Evolutionary conservation across 2,329 filamentous ascomycete genomes (phyloP).

Genomic region (Alternaria conjuncta): DNA sequence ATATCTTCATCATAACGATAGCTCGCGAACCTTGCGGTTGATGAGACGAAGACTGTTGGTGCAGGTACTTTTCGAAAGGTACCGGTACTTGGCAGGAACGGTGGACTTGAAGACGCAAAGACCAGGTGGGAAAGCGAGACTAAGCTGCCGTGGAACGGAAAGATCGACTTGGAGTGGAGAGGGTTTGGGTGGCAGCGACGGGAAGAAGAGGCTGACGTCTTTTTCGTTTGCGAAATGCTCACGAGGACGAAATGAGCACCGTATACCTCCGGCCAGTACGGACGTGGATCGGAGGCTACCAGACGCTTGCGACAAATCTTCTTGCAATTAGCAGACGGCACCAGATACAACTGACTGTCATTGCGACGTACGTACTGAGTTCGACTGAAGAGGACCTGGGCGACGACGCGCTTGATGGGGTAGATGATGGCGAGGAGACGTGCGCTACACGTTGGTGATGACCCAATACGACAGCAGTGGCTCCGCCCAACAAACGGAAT

Average conservation of each 20-base stretch:
- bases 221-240: constrained; percentile 39
- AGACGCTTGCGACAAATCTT: constrained; percentile 3
- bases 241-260: constrained; percentile 36
- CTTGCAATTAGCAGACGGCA: constrained; percentile 9
- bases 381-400: background rate
- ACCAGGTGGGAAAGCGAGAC: constrained; percentile 17
- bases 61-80: constrained; percentile 18
- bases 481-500: constrained; percentile 31
- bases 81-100: constrained; percentile 20
- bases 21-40: background rate
- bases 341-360: background rate
- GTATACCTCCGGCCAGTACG: constrained; percentile 28
- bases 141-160: constrained; percentile 33
- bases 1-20: constrained; percentile 46
- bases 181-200: constrained; percentile 26
- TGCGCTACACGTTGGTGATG: constrained; percentile 18
- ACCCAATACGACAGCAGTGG: constrained; percentile 18
- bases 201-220: constrained; percentile 23
- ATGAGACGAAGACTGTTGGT: background rate
- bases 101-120: constrained; percentile 25
- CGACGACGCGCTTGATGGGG: background rate
- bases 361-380: constrained; percentile 21
- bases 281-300: constrained; percentile 10
- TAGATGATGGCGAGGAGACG: constrained; percentile 12
- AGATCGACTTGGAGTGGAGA: constrained; percentile 17